phyloP scores from a whole-genome alignment of 768 basidiomycete genomes.

The Tulasnella sp. region DNA sequence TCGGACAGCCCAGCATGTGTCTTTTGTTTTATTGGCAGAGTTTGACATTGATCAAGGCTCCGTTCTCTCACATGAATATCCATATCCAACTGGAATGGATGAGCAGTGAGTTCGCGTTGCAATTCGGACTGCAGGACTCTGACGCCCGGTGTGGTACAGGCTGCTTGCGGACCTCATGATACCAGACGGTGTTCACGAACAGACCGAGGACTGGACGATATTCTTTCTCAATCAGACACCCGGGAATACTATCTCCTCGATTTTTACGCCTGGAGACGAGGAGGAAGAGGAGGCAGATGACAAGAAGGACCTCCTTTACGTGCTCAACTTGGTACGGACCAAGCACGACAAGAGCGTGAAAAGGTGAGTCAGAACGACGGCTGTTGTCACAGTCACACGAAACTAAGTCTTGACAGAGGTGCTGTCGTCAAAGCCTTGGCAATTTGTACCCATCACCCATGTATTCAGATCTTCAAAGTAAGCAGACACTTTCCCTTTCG shows the following conservation, averaged over 20 bases:
- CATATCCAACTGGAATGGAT: conserved; percentile 86
- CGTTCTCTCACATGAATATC: conserved; percentile 90
- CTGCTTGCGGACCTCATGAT: conserved; percentile 95
- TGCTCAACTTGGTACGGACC: conserved; percentile 81
- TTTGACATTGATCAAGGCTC: conserved; percentile 96
- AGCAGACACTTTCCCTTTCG: conserved; percentile 17
- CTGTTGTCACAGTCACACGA: neutral
- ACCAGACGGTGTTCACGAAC: conserved; percentile 93
- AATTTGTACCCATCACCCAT: conserved; percentile 85
- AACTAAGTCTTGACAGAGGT: conserved; percentile 42
- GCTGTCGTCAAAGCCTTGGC: conserved; percentile 92
- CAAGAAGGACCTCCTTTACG: conserved; percentile 57
- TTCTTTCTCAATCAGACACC: conserved; percentile 95
- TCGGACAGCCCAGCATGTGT: conserved; percentile 30
- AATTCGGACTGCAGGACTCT: conserved; percentile 2
- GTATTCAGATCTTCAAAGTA: conserved; percentile 93
- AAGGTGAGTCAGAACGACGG: conserved; percentile 38
- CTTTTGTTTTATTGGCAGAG: conserved; percentile 93
- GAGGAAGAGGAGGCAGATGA: conserved; percentile 22
- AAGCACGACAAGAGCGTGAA: conserved; percentile 78
- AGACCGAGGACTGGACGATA: conserved; percentile 94
- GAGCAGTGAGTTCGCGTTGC: conserved; percentile 56
- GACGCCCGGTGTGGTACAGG: conserved; percentile 33
- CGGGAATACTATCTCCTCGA: conserved; percentile 75
- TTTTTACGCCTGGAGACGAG: conserved; percentile 43